Percentiles rank a stretch among this genome's conserved stretches.
phyloP scores from a whole-genome alignment of 2,329 filamentous ascomycete genomes.

The Eutypa lata region DNA sequence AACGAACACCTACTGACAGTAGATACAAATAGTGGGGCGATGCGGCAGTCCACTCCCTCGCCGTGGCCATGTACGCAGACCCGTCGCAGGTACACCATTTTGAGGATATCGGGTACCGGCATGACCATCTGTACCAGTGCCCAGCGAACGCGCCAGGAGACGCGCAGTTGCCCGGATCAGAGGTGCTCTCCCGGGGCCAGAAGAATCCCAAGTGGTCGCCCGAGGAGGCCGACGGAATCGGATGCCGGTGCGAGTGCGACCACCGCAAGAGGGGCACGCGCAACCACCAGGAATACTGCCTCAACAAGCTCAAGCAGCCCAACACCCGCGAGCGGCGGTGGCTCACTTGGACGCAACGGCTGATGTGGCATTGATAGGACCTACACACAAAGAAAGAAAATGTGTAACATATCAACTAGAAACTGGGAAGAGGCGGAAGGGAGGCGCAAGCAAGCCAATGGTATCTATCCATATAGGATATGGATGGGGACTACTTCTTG shows the following conservation, averaged over 20 bases:
- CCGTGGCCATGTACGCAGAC: slow-evolving; percentile 38
- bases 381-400: too few species aligned
- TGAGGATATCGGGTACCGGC: slow-evolving; percentile 40
- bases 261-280: slow-evolving; percentile 20
- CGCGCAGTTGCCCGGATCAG: slow-evolving; percentile 29
- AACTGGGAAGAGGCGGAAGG: too few species aligned
- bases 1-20: too few species aligned
- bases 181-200: slow-evolving; percentile 27
- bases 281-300: slow-evolving; percentile 33
- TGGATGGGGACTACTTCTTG: too few species aligned
- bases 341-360: slow-evolving; percentile 30
- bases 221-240: slow-evolving; percentile 33
- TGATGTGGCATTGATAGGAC: slow-evolving; percentile 4
- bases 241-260: slow-evolving; percentile 40
- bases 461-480: too few species aligned
- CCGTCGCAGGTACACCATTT: slow-evolving; percentile 41
- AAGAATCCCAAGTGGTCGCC: slow-evolving; percentile 19
- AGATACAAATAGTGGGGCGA: slow-evolving; percentile 36
- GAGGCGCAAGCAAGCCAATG: too few species aligned
- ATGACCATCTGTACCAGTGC: slow-evolving; percentile 31
- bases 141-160: slow-evolving; percentile 34
- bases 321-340: slow-evolving; percentile 27
- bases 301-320: slow-evolving; percentile 36
- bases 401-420: too few species aligned
- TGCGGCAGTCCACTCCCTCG: slow-evolving; percentile 41